phyloP scores from a whole-genome alignment of 768 basidiomycete genomes.

The Naganishia onofrii region DNA sequence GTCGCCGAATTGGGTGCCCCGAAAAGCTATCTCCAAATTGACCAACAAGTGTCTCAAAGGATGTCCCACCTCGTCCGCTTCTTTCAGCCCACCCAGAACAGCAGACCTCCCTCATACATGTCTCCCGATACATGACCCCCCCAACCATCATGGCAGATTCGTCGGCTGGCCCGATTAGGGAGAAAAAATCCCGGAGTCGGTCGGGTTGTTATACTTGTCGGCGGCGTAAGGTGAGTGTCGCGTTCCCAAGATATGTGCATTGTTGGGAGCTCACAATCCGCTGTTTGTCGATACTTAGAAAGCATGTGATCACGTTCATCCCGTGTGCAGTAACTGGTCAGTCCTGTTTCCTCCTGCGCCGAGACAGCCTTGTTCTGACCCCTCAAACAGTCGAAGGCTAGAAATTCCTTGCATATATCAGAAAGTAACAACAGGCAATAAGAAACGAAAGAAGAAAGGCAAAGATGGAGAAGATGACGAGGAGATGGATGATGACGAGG shows the following conservation, averaged over 20 bases:
- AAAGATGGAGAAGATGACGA: constrained; percentile 9
- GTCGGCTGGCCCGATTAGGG: constrained; percentile 4
- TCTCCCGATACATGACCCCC: background rate
- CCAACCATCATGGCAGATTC: constrained; percentile 9
- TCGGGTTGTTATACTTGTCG: constrained; percentile 29
- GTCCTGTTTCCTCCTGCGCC: background rate
- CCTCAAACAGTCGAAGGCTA: constrained; percentile 11
- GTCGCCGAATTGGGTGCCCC: too few species aligned
- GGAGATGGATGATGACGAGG: background rate
- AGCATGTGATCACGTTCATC: constrained; percentile 28
- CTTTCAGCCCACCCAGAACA: constrained; percentile 10
- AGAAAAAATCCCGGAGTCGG: constrained; percentile 26
- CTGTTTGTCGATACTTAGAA: background rate
- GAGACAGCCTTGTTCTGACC: background rate
- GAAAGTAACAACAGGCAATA: background rate
- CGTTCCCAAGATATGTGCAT: background rate
- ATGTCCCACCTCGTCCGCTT: constrained; percentile 1
- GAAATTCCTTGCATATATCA: constrained; percentile 30
- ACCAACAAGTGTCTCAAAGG: background rate
- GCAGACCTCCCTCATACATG: background rate
- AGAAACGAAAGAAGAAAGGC: constrained; percentile 9
- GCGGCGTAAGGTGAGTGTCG: constrained; percentile 26
- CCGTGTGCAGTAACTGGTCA: constrained; percentile 29
- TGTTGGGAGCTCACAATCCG: background rate
- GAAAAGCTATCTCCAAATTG: too few species aligned